Base-by-base conservation (phyloP, 73 alveolate species). In the Paramecium sexaurelia region DNA sequence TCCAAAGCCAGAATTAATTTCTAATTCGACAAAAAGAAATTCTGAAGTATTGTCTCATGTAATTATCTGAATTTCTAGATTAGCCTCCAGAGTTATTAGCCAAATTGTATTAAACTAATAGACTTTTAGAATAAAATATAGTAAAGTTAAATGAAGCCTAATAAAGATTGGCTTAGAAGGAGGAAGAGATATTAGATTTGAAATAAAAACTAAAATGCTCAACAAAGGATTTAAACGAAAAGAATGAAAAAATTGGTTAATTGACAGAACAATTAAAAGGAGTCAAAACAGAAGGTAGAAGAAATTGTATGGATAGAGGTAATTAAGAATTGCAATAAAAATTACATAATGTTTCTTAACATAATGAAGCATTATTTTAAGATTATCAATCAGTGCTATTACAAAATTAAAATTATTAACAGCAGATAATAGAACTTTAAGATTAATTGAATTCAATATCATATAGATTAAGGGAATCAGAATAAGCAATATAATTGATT, bases 1-100 rank as follows among this genome's bases (percentile, higher is more conserved):
- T n/a, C 86, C 86, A 27, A 37, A 71, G 15, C 43, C 86, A 32
- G 35, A 29, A 33, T 15, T 36, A 7, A 71, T 61, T 0, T 29
- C 43, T 13, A 61, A 61, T 32, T 29, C 61, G 7, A 71, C 57
- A 1, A 71, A 71, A 36, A 71, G 86, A 37, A 29, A 71, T 40
- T 71, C 86, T 1, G 86, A 71, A 33, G 86, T 71, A 37, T 37
- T 71, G 17, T 71, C 37, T 3, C 55, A 71, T n/a, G 86, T 71
- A 71, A 71, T 71, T 0, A 51, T 15, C 22, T n/a, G 7, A 51
- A 17, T 51, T 0, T 17, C 33, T 51, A 51, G 9, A 27, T 71
- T 20, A 71, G 86, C 86, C 86, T 35, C 86, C 86, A 4, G 86
- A 71, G 35, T 71, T 71, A 71, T 32, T 71, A 71, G 86, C 86